These are phyloP conservation scores for Polytrichum commune DNA, from an alignment of 225 moss, liverwort and hornwort genomes.

Conservation along the genomic window DNA sequence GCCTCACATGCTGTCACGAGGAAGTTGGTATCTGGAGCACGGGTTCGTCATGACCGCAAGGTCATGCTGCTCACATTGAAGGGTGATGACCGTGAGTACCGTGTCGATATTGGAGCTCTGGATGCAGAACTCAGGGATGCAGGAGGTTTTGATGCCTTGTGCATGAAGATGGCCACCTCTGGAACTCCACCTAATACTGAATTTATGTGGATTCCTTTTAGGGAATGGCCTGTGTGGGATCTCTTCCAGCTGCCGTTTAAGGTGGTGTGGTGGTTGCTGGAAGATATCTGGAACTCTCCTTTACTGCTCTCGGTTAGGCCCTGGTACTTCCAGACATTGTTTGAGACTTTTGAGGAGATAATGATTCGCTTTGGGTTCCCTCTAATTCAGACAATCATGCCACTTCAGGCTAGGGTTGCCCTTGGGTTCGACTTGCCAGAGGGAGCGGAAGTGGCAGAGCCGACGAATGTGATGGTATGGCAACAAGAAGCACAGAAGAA, in stretches of 20 bases:
- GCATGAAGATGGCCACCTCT: constrained; percentile 60
- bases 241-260: constrained; percentile 88
- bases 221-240: constrained; percentile 68
- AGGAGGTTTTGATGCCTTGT: constrained; percentile 82
- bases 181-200: constrained; percentile 68
- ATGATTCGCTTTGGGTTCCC: constrained; percentile 97
- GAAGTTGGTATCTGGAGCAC: constrained; percentile 69
- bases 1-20: constrained; percentile 75
- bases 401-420: constrained; percentile 58
- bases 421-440: constrained; percentile 84
- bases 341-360: constrained; percentile 78
- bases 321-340: constrained; percentile 69
- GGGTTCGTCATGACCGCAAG: constrained; percentile 82
- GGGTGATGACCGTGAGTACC: constrained; percentile 85
- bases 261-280: constrained; percentile 72
- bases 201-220: constrained; percentile 83
- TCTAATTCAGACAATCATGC: constrained; percentile 50
- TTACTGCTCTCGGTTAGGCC: constrained; percentile 68
- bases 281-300: constrained; percentile 88
- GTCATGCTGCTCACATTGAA: constrained; percentile 77
- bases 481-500: constrained; percentile 99
- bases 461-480: constrained; percentile 91
- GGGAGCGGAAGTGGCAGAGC: constrained; percentile 97
- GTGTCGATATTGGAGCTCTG: constrained; percentile 61
- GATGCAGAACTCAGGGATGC: constrained; percentile 61